Base-by-base conservation (phyloP, 371 early-diverging fungal genomes). In the Basidiobolus heterosporus region DNA sequence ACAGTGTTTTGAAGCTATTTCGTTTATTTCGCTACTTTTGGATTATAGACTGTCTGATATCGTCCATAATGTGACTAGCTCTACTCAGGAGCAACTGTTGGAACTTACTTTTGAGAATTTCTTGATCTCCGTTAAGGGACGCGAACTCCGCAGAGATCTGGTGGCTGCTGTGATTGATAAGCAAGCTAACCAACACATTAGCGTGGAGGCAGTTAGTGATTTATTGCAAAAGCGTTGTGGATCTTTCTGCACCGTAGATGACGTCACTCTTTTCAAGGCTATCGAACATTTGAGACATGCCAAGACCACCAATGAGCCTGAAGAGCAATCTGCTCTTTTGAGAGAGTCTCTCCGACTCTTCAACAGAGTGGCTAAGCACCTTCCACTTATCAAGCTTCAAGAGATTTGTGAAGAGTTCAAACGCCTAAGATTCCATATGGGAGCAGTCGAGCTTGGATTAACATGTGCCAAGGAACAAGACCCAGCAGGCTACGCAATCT, bases 221-320 rank as follows among this genome's bases (percentile, higher is more conserved):
- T 49, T 64, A 3, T 62, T 88, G 38, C 73, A 77, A 48, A 55
- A 70, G 22, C 66, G 72, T 15, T 90, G 89, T 57, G 75, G 80
- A 37, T 60, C 75, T 0, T 79, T 89, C 51, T 89, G 85, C 57
- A 67, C 64, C 6, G 53, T 67, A 1, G 70, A 66, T 15, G 88
- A 90, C 48, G 73, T 86, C n/a, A 56, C 70, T 0, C 69, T 84
- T 39, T 87, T 75, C 65, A 72, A 78, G 65, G 88, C 80, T 8
- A 60, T 72, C 30, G 30, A 30, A 56, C 58, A 62, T 35, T 42
- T 83, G 30, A 63, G 66, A 46, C 63, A 59, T 13, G 73, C 80
- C 0, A 30, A 30, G 30, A 9, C 30, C 30, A 30, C 30, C 30
- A 30, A 30, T 9, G 30, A 30, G 30, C 3, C 9, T 9, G 30